Base-by-base conservation (phyloP, 352 stramenopile genomes). In the Globisporangium okanoganense region DNA sequence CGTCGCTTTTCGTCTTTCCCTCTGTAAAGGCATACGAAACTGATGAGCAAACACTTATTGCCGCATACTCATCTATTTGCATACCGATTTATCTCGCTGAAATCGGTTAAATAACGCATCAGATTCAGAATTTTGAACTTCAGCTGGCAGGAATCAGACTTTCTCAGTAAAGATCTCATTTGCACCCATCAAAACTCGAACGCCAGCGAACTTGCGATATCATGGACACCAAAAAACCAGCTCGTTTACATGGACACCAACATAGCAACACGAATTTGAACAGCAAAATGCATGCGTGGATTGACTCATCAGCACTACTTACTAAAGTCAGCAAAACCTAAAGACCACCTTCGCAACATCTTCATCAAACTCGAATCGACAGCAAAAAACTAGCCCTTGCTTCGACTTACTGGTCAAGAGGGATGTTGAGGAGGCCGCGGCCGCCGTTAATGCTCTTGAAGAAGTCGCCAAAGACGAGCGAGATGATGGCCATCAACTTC, bases 401-500 rank as follows among this genome's bases (percentile, higher is more conserved):
- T 50, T 25, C 33, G 16, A 2, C 61, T 18, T 60, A 22, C 40
- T 62, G 56, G 61, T 61, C 55, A 38, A 53, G 31, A 53, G 66
- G 73, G 49, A 97, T 75, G 67, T 97, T 96, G 66, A 99, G 89
- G 62, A 98, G 64, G 72, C 97, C 97, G 57, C 83, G 80, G 71
- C 97, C 97, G 62, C 86, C 75, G 78, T 99, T 99, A 81, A 98
- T 97, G 67, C 95, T 95, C 82, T 97, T 98, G 82, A 99, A 99
- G 70, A 98, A 99, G 72, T 99, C 95, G 43, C 97, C 97, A 72
- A 99, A 99, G 22, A 99, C 97, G 50, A 99, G 82, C 70, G 95
- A 99, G 65, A 99, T 96, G 62, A 99, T 98, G 63, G 97, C 97
- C 96, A 99, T 99, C 43, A 99, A 76, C 90, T 99, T 99, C 96